Evolutionary conservation across 164 flowering plant species (phyloP).

Genomic region (Stephania japonica): DNA sequence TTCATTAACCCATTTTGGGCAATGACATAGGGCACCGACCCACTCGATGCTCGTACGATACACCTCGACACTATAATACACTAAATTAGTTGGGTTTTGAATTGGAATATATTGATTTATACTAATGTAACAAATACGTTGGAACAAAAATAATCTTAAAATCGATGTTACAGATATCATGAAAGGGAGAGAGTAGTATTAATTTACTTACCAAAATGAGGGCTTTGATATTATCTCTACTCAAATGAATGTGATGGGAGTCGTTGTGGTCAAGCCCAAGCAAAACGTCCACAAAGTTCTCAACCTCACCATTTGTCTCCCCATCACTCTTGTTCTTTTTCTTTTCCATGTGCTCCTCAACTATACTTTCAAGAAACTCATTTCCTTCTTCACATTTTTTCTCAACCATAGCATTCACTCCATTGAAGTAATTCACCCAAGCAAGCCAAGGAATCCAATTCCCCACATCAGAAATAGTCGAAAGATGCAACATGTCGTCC

Average conservation of each 20-base stretch:
- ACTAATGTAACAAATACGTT: too few relatives aligned
- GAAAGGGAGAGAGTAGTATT: too few relatives aligned
- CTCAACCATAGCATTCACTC: slow-evolving; percentile 9
- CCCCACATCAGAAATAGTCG: slow-evolving; percentile 8
- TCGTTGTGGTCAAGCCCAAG: slow-evolving; percentile 7
- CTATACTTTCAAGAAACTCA: slow-evolving; percentile 7
- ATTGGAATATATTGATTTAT: too few relatives aligned
- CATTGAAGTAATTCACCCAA: slow-evolving; percentile 15
- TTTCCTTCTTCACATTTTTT: neutral
- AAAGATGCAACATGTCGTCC: neutral
- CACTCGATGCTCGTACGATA: too few relatives aligned
- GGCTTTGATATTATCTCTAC: slow-evolving; percentile 13
- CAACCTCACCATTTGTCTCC: neutral
- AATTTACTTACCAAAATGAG: slow-evolving; percentile 2
- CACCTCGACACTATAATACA: too few relatives aligned
- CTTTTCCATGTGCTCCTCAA: slow-evolving; percentile 8
- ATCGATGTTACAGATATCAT: too few relatives aligned
- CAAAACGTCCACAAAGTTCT: slow-evolving; percentile 16
- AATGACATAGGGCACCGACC: too few relatives aligned
- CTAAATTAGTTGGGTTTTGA: too few relatives aligned
- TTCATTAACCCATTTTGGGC: too few relatives aligned
- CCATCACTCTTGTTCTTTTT: neutral
- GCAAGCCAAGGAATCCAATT: slow-evolving; percentile 9
- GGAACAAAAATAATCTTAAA: too few relatives aligned
- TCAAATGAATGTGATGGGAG: neutral